Evolutionary conservation across 805 yeast species (phyloP).

Genomic region (Metschnikowia borealis): DNA sequence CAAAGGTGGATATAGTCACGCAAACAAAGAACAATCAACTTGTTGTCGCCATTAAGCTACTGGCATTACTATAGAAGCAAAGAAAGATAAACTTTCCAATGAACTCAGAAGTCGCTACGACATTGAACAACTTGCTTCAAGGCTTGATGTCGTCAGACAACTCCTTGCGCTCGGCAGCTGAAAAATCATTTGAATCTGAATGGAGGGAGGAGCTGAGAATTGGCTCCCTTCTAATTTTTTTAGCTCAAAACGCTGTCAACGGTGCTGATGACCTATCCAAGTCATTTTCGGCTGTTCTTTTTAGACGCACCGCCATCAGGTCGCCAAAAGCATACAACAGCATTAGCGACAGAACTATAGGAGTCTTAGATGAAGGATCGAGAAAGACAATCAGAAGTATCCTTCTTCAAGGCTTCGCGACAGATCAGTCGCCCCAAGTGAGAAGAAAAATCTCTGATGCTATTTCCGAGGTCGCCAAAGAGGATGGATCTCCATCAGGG

Average conservation of each 20-base stretch:
- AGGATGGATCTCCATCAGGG: constrained; percentile 45
- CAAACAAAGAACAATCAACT: background rate
- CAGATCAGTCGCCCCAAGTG: constrained; percentile 66
- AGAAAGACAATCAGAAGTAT: constrained; percentile 58
- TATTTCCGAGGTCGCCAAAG: constrained; percentile 83
- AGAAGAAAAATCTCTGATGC: constrained; percentile 94
- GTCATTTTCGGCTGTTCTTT: constrained; percentile 73
- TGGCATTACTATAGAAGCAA: background rate
- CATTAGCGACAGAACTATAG: constrained; percentile 75
- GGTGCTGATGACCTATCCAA: constrained; percentile 59
- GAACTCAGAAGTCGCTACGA: constrained; percentile 9
- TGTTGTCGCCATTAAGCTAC: background rate
- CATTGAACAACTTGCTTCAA: constrained; percentile 15
- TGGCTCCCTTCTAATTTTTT: constrained; percentile 66
- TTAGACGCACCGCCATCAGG: constrained; percentile 79
- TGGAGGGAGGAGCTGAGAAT: constrained; percentile 72
- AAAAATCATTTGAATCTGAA: constrained; percentile 60
- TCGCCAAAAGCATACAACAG: constrained; percentile 65
- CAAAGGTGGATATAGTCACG: constrained; percentile 1
- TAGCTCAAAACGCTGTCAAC: constrained; percentile 71
- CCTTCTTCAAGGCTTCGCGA: constrained; percentile 68
- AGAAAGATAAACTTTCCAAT: background rate
- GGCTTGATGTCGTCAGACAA: constrained; percentile 82
- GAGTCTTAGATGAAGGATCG: constrained; percentile 57
- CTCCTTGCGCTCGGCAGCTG: constrained; percentile 71